phyloP scores from a whole-genome alignment of 805 yeast genomes.

The Myxozyma neglecta region DNA sequence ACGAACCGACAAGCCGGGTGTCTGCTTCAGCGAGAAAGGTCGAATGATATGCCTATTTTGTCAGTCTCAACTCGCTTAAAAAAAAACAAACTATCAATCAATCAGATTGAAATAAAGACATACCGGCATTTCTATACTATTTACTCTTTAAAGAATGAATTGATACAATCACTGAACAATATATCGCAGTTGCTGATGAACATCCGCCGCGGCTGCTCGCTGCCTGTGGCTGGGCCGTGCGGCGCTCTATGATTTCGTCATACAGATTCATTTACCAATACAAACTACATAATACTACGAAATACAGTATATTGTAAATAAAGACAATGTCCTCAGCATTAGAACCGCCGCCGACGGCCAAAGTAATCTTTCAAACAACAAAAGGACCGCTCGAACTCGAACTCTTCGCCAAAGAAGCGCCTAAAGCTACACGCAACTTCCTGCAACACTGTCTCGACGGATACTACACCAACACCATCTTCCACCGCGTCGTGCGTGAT shows the following conservation, averaged over 20 bases:
- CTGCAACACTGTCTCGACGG: conserved; percentile 51
- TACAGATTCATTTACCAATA: neutral
- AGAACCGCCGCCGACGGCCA: conserved; percentile 62
- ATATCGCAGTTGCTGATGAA: neutral
- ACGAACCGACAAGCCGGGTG: conserved; percentile 35
- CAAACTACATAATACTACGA: neutral
- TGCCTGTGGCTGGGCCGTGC: neutral
- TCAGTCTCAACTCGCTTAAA: neutral
- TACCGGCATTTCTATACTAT: conserved; percentile 11
- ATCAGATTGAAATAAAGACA: neutral
- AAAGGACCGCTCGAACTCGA: conserved; percentile 62
- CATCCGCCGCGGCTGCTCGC: neutral
- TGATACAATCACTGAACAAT: neutral
- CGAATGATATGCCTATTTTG: conserved; percentile 40
- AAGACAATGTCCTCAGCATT: conserved; percentile 33
- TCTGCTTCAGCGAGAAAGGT: conserved; percentile 41
- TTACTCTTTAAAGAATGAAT: neutral
- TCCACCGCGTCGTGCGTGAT: conserved; percentile 44
- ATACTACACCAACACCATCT: conserved; percentile 45
- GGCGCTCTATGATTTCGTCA: neutral
- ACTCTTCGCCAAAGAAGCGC: conserved; percentile 69
- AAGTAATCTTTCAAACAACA: conserved; percentile 55
- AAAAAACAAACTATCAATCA: neutral
- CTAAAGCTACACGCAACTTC: conserved; percentile 50
- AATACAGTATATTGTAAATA: too few relatives aligned